These are phyloP conservation scores for Violaceomyces palustris DNA, from an alignment of 1,284 basidiomycete genomes.

Conservation along the genomic window DNA sequence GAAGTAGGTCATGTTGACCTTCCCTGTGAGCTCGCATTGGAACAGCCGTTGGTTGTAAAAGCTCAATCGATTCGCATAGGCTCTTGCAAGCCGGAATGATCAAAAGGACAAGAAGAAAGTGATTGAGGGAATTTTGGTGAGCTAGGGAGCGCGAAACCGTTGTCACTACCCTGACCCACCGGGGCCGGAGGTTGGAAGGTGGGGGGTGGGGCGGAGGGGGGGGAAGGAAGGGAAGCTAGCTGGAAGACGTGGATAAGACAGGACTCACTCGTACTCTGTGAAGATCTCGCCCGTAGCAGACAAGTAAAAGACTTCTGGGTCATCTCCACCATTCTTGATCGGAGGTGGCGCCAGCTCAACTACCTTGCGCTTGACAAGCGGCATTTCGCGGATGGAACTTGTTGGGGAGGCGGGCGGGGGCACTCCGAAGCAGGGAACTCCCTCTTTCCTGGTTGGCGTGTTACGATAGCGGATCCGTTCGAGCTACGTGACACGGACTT, in stretches of 20 bases:
- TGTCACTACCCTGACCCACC: background rate
- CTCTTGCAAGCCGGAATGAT: slow-evolving; percentile 57
- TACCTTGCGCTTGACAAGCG: slow-evolving; percentile 45
- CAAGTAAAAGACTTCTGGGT: slow-evolving; percentile 48
- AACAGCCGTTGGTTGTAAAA: slow-evolving; percentile 91
- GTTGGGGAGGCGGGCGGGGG: too few species aligned
- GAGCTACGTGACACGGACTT: too few species aligned
- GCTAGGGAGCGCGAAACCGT: background rate
- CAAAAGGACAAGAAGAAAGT: background rate
- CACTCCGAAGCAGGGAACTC: too few species aligned
- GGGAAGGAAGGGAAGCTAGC: too few species aligned
- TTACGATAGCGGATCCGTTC: too few species aligned
- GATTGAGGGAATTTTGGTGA: background rate
- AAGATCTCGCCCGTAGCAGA: slow-evolving; percentile 49
- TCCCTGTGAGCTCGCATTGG: slow-evolving; percentile 90
- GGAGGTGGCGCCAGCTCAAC: slow-evolving; percentile 42
- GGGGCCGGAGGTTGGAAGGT: background rate
- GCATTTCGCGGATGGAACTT: too few species aligned
- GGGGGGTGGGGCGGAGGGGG: background rate
- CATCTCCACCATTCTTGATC: slow-evolving; percentile 24
- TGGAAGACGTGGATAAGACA: too few species aligned
- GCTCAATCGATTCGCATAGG: slow-evolving; percentile 81
- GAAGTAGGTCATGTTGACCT: slow-evolving; percentile 87
- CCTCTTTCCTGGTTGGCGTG: too few species aligned
- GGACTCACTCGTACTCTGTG: slow-evolving; percentile 44